A percentile compares a stretch with the other conserved stretches of the same genome.
phyloP scores from a whole-genome alignment of 2,329 filamentous ascomycete species.

The Sclerotinia trifoliorum region DNA sequence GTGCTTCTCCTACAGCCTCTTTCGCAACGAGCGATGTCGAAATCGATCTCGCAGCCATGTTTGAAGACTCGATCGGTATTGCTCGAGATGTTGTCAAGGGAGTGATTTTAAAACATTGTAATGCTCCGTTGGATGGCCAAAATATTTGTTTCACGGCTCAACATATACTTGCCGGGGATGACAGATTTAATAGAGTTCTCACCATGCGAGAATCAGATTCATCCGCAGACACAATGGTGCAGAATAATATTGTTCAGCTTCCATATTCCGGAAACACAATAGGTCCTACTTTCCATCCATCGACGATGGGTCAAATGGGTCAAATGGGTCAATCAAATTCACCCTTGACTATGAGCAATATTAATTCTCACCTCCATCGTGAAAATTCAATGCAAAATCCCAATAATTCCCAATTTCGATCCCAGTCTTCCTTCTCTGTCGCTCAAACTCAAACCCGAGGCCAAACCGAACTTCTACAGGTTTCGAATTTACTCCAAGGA shows the following conservation, averaged over 20 bases:
- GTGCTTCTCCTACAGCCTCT: neutral
- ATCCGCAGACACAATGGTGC: neutral
- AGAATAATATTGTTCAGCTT: conserved; percentile 16
- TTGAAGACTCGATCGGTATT: conserved; percentile 12
- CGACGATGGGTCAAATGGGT: neutral
- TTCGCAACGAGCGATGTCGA: conserved; percentile 4
- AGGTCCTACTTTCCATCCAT: neutral
- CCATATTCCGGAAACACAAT: conserved; percentile 13
- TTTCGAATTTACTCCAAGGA: conserved; percentile 9
- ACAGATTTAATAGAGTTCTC: neutral
- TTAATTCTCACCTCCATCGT: neutral
- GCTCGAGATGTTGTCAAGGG: conserved; percentile 21
- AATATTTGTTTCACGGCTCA: neutral
- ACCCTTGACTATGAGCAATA: conserved; percentile 14
- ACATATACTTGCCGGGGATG: conserved; percentile 5
- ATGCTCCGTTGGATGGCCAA: conserved; percentile 8
- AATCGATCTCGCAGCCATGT: conserved; percentile 23
- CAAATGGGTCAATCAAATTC: neutral
- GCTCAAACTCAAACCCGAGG: conserved; percentile 6
- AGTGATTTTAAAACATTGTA: neutral
- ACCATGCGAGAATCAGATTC: neutral
- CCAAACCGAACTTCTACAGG: conserved; percentile 11
- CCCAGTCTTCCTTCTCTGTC: neutral
- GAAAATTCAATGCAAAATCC: neutral
- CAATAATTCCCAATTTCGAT: conserved; percentile 2